phyloP scores from a whole-genome alignment of 768 basidiomycete genomes.

The Naganishia antarctica region DNA sequence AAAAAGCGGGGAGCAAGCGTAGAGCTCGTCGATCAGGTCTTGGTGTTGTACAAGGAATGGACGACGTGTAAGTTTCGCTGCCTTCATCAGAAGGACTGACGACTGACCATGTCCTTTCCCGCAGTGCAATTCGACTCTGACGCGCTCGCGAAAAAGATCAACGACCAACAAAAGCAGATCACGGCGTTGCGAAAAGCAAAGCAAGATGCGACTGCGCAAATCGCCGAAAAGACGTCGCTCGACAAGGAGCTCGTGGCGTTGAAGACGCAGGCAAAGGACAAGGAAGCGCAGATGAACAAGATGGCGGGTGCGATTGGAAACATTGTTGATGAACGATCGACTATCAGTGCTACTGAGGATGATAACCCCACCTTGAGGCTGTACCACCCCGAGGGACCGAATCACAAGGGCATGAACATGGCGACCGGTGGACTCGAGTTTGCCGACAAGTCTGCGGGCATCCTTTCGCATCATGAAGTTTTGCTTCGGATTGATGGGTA shows the following conservation, averaged over 20 bases:
- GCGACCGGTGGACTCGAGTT: slow-evolving; percentile 46
- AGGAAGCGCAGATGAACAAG: slow-evolving; percentile 69
- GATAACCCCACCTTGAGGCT: slow-evolving; percentile 76
- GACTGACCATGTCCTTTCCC: background rate
- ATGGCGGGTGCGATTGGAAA: slow-evolving; percentile 83
- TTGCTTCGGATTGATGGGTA: slow-evolving; percentile 87
- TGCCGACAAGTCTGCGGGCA: slow-evolving; percentile 61
- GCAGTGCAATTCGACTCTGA: slow-evolving; percentile 84
- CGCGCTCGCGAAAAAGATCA: slow-evolving; percentile 71
- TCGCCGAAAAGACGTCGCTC: slow-evolving; percentile 74
- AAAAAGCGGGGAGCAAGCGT: slow-evolving; percentile 80
- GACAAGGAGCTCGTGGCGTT: slow-evolving; percentile 73
- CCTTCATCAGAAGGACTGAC: background rate
- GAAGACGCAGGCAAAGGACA: slow-evolving; percentile 70
- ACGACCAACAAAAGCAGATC: slow-evolving; percentile 91
- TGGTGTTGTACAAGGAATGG: slow-evolving; percentile 88
- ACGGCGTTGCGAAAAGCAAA: slow-evolving; percentile 93
- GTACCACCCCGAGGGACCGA: slow-evolving; percentile 78
- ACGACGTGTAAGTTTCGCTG: slow-evolving; percentile 70
- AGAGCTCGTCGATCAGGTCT: slow-evolving; percentile 88
- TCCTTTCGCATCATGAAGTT: slow-evolving; percentile 97
- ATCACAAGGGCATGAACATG: slow-evolving; percentile 55
- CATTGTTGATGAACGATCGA: slow-evolving; percentile 63
- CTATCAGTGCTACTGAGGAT: slow-evolving; percentile 58
- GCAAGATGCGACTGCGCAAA: slow-evolving; percentile 79